Conservation (phyloP, 768 basidiomycete species). For the Leucocoprinus sp. region DNA sequence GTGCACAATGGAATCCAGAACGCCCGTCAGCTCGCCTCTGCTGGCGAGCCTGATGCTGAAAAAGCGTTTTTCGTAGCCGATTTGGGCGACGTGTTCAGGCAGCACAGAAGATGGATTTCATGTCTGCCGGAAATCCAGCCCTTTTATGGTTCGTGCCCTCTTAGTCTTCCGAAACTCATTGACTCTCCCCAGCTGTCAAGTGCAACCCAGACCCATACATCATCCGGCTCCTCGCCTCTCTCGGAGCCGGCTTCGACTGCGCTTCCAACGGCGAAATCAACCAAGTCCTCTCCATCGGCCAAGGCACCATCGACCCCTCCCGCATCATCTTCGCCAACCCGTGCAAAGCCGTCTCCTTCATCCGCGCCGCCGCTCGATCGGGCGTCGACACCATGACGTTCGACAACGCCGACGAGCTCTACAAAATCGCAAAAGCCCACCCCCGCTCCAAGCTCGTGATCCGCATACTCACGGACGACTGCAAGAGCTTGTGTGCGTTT, state of each 20-base stretch:
- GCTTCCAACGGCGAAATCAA: constrained; percentile 92
- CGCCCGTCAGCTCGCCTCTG: constrained; percentile 42
- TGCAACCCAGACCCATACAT: constrained; percentile 98
- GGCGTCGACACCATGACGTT: constrained; percentile 96
- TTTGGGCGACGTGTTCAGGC: constrained; percentile 77
- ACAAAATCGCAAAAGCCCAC: constrained; percentile 81
- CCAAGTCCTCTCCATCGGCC: constrained; percentile 65
- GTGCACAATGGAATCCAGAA: constrained; percentile 71
- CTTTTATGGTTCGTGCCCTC: constrained; percentile 71
- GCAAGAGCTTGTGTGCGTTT: constrained; percentile 86
- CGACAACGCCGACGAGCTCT: constrained; percentile 93
- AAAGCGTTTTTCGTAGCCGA: constrained; percentile 97
- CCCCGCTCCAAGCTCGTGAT: constrained; percentile 81
- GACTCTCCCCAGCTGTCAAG: constrained; percentile 69
- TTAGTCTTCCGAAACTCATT: constrained; percentile 7
- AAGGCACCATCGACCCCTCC: constrained; percentile 50
- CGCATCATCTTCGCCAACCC: constrained; percentile 98
- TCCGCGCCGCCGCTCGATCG: constrained; percentile 71
- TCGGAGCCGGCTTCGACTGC: constrained; percentile 95
- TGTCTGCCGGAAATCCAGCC: constrained; percentile 83
- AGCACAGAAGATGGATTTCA: constrained; percentile 75
- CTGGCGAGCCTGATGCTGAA: constrained; percentile 67
- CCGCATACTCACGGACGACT: constrained; percentile 97
- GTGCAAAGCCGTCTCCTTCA: constrained; percentile 92
- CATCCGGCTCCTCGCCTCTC: constrained; percentile 78